Evolutionary conservation across 164 flowering plant species (phyloP).

Genomic region (Magnolia officinalis): DNA sequence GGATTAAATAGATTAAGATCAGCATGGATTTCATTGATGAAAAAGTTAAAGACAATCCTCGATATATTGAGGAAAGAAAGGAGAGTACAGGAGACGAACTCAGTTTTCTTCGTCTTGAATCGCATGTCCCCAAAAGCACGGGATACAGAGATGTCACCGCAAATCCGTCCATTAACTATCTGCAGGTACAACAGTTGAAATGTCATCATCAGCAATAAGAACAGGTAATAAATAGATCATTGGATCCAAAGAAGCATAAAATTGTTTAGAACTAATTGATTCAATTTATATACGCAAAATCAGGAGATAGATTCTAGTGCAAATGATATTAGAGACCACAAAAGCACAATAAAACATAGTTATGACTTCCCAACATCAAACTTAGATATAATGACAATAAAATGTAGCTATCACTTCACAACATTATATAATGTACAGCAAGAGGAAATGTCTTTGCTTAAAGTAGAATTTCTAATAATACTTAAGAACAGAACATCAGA

Average conservation of each 20-base stretch:
- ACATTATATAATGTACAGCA: no score
- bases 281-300: no score
- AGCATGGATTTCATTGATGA: not conserved
- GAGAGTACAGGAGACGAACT: slow-evolving; percentile 51
- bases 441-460: no score
- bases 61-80: slow-evolving; percentile 15
- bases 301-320: no score
- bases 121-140: slow-evolving; percentile 98
- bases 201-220: slow-evolving; percentile 4
- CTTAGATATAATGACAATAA: no score
- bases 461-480: no score
- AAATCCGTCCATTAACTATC: slow-evolving; percentile 89
- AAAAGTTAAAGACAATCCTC: not conserved
- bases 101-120: slow-evolving; percentile 90
- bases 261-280: not conserved
- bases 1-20: not conserved
- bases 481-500: no score
- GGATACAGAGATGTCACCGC: slow-evolving; percentile 91
- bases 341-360: no score
- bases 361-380: no score
- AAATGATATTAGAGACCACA: no score
- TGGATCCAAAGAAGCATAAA: not conserved
- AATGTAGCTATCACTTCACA: no score
- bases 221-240: slow-evolving; percentile 1
- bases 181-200: slow-evolving; percentile 20